Percentiles rank a stretch among this genome's conserved stretches.
These are phyloP conservation scores for Rutstroemia sp. DNA, from an alignment of 2,329 filamentous ascomycete species.

Conservation along the genomic window DNA sequence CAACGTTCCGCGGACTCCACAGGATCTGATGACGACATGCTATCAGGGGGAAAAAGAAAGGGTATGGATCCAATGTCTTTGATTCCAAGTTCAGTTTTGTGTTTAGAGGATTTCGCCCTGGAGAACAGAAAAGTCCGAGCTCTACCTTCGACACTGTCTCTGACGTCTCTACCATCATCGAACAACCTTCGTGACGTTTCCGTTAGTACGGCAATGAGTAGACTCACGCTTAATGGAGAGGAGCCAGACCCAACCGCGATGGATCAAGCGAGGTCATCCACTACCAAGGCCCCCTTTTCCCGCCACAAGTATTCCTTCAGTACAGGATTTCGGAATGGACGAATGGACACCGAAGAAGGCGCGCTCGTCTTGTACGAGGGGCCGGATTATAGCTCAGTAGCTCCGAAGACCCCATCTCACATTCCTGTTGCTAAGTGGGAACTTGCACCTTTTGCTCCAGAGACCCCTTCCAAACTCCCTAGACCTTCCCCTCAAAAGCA, in stretches of 20 bases:
- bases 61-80: constrained; percentile 39
- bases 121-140: constrained; percentile 23
- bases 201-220: constrained; percentile 32
- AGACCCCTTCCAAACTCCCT: constrained; percentile 36
- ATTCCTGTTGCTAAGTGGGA: constrained; percentile 28
- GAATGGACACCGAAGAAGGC: constrained; percentile 17
- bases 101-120: constrained; percentile 18
- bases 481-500: constrained; percentile 34
- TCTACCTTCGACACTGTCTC: constrained; percentile 26
- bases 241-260: constrained; percentile 13
- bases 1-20: constrained; percentile 33
- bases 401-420: constrained; percentile 29
- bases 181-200: constrained; percentile 30
- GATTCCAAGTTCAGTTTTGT: constrained; percentile 20
- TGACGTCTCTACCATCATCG: constrained; percentile 15
- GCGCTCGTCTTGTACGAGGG: constrained; percentile 24
- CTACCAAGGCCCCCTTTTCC: constrained; percentile 10
- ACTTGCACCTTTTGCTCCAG: constrained; percentile 16
- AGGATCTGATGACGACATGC: constrained; percentile 28
- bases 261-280: constrained; percentile 12
- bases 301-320: constrained; percentile 20
- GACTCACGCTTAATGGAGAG: constrained; percentile 22
- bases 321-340: constrained; percentile 16
- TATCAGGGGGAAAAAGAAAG: constrained; percentile 38
- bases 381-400: constrained; percentile 21